Evolutionary conservation across 768 basidiomycete species (phyloP), one percentile per base, ranked within the genome.

Genomic region (Boletales sp.): DNA sequence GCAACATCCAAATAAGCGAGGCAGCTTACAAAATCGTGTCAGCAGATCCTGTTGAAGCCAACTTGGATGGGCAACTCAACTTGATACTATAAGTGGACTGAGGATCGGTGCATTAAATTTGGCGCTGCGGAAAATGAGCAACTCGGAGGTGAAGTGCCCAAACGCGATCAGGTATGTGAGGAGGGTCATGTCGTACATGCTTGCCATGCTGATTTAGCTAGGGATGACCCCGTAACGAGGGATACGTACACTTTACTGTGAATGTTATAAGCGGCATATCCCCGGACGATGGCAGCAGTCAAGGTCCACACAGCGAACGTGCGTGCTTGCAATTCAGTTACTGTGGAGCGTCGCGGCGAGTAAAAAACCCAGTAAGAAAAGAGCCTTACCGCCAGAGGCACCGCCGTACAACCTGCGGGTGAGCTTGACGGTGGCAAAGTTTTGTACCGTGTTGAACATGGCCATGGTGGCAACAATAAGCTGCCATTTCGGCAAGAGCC

Each of bases 271-370:
- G 95, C 93, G 11, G 92, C 90, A 59, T 94, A 94, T 42, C 77
- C 72, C 32, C 95, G 84, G 43, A 98, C 83, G 40, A 87, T 72
- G 19, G 89, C 90, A 8, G 91, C 82, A 5, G 87, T 85, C 44
- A 95, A 67, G 0, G 94, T 97, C 95, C 95, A 99, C 1, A 82
- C 77, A 1, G 81, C 94, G 64, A 97, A 97, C 5, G 93, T 90
- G 40, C 95, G 80, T 34, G 90, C 87, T 56, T 94, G 90, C 17
- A 98, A 77, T 15, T 77, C 69, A 8, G 91, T 94, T 11, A 99
- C 95, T 95, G 69, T 8, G 37, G 48, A 9, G 17, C 1, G 15
- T 43, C 38, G 34, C 11, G 21, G 15, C 15, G 15, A 35, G 19
- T 13, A 12, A 4, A 46, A 8, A 5, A 13, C 0, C 15, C 15